Evolutionary conservation across 1,139 yeast genomes (phyloP).

Genomic region (Scheffersomyces cryptocercus): DNA sequence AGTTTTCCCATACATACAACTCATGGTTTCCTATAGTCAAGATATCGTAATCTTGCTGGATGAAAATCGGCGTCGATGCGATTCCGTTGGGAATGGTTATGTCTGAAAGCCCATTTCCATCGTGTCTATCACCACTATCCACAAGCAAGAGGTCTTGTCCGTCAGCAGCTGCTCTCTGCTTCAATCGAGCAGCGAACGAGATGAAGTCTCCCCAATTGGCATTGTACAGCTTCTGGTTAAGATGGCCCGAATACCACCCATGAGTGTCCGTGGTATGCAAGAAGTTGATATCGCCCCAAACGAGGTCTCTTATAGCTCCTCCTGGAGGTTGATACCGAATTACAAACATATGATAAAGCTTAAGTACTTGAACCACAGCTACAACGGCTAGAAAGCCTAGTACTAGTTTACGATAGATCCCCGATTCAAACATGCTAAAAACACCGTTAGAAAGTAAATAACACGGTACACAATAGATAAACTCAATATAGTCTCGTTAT

Average conservation of each 20-base stretch:
- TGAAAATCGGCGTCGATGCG: constrained; percentile 62
- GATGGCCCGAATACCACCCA: constrained; percentile 91
- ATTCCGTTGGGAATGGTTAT: constrained; percentile 73
- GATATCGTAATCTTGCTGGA: constrained; percentile 69
- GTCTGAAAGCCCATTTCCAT: constrained; percentile 90
- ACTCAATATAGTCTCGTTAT: too few relatives aligned
- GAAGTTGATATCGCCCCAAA: constrained; percentile 75
- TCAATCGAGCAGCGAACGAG: constrained; percentile 61
- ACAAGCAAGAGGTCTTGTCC: constrained; percentile 68
- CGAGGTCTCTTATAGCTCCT: constrained; percentile 40
- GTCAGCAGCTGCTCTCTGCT: constrained; percentile 39
- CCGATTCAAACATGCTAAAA: not conserved
- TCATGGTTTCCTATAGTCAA: constrained; percentile 93
- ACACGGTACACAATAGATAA: too few relatives aligned
- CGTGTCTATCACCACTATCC: constrained; percentile 93
- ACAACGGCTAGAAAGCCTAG: constrained; percentile 5
- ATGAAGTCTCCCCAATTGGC: constrained; percentile 95
- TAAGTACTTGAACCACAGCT: constrained; percentile 3
- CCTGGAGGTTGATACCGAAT: not conserved
- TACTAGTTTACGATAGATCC: constrained; percentile 2
- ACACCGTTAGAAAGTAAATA: not conserved
- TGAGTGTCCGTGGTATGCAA: constrained; percentile 95
- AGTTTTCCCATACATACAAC: constrained; percentile 68
- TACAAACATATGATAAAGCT: not conserved
- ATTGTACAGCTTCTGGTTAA: constrained; percentile 69